Evolutionary conservation across 805 yeast species (phyloP).

Genomic region (Wickerhamiella musiphila): DNA sequence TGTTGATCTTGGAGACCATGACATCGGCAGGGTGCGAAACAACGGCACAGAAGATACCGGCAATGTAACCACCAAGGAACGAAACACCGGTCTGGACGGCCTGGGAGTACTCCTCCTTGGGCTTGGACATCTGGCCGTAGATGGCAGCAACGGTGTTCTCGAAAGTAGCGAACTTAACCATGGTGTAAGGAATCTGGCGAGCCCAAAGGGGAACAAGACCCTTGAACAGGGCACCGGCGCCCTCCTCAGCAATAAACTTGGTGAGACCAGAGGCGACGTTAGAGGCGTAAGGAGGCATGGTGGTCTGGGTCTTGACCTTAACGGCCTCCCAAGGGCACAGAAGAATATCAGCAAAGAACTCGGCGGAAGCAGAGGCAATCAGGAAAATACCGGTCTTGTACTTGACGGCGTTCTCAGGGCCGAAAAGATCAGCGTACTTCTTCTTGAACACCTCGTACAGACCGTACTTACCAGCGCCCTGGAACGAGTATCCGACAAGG

Average conservation of each 20-base stretch:
- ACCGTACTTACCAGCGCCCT: slow-evolving; percentile 96
- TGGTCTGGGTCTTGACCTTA: slow-evolving; percentile 86
- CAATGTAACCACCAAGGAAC: slow-evolving; percentile 88
- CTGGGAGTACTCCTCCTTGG: slow-evolving; percentile 51
- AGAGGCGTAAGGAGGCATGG: slow-evolving; percentile 68
- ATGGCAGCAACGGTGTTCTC: slow-evolving; percentile 77
- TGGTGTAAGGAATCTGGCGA: slow-evolving; percentile 96
- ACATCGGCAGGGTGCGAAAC: slow-evolving; percentile 99
- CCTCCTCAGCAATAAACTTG: slow-evolving; percentile 49
- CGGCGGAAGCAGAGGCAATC: slow-evolving; percentile 85
- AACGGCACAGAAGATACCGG: slow-evolving; percentile 91
- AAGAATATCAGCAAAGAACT: slow-evolving; percentile 75
- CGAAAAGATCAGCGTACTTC: slow-evolving; percentile 48
- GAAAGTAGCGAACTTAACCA: slow-evolving; percentile 91
- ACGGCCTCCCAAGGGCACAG: slow-evolving; percentile 92
- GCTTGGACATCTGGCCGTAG: slow-evolving; percentile 54
- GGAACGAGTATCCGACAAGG: slow-evolving; percentile 78
- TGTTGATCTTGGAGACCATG: slow-evolving; percentile 84
- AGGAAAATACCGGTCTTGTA: slow-evolving; percentile 61
- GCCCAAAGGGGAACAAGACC: slow-evolving; percentile 89
- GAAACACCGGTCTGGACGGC: slow-evolving; percentile 86
- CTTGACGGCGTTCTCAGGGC: slow-evolving; percentile 39
- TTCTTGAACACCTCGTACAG: slow-evolving; percentile 83
- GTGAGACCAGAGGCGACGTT: slow-evolving; percentile 48
- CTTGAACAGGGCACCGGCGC: slow-evolving; percentile 60